phyloP scores from a whole-genome alignment of 202 grass and related monocot genomes.

The Dendrocalamus latiflorus region DNA sequence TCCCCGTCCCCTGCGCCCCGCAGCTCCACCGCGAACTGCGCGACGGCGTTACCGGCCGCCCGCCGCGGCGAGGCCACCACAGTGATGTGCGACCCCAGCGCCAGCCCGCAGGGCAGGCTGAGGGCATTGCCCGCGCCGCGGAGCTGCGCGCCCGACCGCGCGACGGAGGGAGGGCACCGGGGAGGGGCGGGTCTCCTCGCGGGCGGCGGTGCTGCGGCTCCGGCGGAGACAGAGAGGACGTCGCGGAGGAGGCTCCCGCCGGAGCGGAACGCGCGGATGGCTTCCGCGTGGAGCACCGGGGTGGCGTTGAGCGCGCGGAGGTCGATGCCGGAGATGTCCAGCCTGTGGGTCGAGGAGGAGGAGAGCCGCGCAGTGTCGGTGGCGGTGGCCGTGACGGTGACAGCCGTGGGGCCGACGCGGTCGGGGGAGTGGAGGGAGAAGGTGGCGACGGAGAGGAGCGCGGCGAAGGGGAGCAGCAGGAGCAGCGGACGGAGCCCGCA shows the following conservation, averaged over 20 bases:
- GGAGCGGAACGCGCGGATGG: slow-evolving; percentile 27
- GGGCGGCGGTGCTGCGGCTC: not conserved
- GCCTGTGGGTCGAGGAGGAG: not conserved
- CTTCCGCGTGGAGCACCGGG: slow-evolving; percentile 12
- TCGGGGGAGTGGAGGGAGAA: slow-evolving; percentile 46
- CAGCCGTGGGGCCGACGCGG: slow-evolving; percentile 13
- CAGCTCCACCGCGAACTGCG: slow-evolving; percentile 58
- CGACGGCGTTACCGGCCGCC: not conserved
- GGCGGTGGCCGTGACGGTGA: not conserved
- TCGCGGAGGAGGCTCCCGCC: slow-evolving; percentile 30
- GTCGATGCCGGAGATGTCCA: not conserved
- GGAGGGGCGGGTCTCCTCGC: not conserved
- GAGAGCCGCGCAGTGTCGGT: not conserved
- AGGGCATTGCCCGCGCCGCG: slow-evolving; percentile 17
- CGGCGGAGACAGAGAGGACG: not conserved
- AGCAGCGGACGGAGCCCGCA: slow-evolving; percentile 35
- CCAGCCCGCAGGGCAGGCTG: slow-evolving; percentile 53
- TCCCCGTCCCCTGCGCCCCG: slow-evolving; percentile 39
- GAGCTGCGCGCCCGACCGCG: slow-evolving; percentile 25
- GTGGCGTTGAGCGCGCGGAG: slow-evolving; percentile 9
- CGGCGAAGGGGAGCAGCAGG: slow-evolving; percentile 40
- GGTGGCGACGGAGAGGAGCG: slow-evolving; percentile 50
- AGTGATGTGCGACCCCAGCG: slow-evolving; percentile 66
- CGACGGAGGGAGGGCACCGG: slow-evolving; percentile 50
- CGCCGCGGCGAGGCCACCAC: slow-evolving; percentile 43